Evolutionary conservation across 1,139 yeast genomes (phyloP).

Genomic region (Debaryomyces sp.): DNA sequence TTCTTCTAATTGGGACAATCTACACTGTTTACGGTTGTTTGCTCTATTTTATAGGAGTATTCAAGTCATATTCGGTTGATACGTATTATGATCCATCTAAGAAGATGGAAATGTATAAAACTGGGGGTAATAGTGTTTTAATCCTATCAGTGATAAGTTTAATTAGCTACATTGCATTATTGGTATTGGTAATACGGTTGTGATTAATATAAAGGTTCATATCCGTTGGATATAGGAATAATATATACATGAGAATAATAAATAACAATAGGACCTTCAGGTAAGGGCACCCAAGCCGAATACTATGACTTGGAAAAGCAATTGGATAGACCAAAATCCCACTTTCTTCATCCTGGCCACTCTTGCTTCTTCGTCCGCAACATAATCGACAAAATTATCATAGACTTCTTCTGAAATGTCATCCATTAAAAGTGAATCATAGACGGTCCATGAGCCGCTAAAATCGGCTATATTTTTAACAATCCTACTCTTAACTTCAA

Average conservation of each 20-base stretch:
- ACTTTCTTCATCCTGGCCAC: slow-evolving; percentile 75
- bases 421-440: slow-evolving; percentile 89
- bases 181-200: slow-evolving; percentile 44
- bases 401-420: slow-evolving; percentile 89
- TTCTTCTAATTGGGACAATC: slow-evolving; percentile 54
- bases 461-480: slow-evolving; percentile 80
- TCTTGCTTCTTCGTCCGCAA: slow-evolving; percentile 81
- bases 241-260: slow-evolving; percentile 3
- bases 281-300: slow-evolving; percentile 71
- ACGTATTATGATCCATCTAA: slow-evolving; percentile 46
- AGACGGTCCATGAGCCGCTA: slow-evolving; percentile 95
- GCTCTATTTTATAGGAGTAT: slow-evolving; percentile 50
- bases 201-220: slow-evolving; percentile 19
- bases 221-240: neutral
- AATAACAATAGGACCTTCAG: slow-evolving; percentile 9
- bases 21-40: slow-evolving; percentile 55
- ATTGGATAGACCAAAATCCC: slow-evolving; percentile 91
- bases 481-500: slow-evolving; percentile 85
- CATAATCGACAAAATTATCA: slow-evolving; percentile 86
- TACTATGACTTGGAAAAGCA: slow-evolving; percentile 76
- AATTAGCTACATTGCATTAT: slow-evolving; percentile 46
- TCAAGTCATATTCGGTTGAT: slow-evolving; percentile 48
- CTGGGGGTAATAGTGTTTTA: slow-evolving; percentile 55
- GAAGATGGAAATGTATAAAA: slow-evolving; percentile 45
- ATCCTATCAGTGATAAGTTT: slow-evolving; percentile 46